phyloP scores from a whole-genome alignment of 2,329 filamentous ascomycete genomes.

The Ceratocystis huliohia region DNA sequence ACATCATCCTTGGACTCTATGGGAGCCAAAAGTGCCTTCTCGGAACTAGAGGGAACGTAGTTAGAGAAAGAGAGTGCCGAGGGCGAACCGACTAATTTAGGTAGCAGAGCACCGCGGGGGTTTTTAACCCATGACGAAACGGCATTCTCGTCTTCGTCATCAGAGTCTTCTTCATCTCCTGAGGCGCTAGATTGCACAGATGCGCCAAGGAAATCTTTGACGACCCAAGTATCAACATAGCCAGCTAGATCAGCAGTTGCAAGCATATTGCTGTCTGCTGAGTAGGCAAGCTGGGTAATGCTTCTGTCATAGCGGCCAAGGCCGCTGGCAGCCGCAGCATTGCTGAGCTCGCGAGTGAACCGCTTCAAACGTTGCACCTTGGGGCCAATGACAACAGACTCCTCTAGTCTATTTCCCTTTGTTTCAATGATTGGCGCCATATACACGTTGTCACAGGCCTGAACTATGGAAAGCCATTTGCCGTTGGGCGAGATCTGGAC shows the following conservation, averaged over 20 bases:
- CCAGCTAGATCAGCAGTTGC: constrained; percentile 72
- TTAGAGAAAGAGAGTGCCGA: constrained; percentile 56
- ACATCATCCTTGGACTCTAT: constrained; percentile 25
- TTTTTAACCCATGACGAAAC: constrained; percentile 57
- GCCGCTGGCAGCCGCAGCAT: constrained; percentile 47
- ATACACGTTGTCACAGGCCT: constrained; percentile 46
- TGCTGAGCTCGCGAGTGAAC: constrained; percentile 41
- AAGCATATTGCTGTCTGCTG: constrained; percentile 64
- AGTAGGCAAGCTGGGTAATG: constrained; percentile 65
- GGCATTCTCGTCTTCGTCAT: constrained; percentile 31
- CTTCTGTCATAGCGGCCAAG: constrained; percentile 65
- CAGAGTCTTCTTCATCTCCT: constrained; percentile 28
- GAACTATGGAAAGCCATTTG: constrained; percentile 55
- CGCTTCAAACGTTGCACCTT: constrained; percentile 39
- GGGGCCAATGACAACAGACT: constrained; percentile 25
- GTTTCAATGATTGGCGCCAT: constrained; percentile 35
- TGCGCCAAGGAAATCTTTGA: constrained; percentile 37
- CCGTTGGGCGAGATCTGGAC: constrained; percentile 58
- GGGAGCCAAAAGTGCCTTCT: constrained; percentile 21
- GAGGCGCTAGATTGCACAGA: constrained; percentile 26
- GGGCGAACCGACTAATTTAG: constrained; percentile 52
- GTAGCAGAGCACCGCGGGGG: constrained; percentile 54
- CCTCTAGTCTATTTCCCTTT: constrained; percentile 18
- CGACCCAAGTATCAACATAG: constrained; percentile 73
- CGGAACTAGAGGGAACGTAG: constrained; percentile 30